A percentile compares a stretch with the other conserved stretches of the same genome.
Evolutionary conservation across 176 grass and related monocot species (phyloP).

Genomic region (Carex cristatella): DNA sequence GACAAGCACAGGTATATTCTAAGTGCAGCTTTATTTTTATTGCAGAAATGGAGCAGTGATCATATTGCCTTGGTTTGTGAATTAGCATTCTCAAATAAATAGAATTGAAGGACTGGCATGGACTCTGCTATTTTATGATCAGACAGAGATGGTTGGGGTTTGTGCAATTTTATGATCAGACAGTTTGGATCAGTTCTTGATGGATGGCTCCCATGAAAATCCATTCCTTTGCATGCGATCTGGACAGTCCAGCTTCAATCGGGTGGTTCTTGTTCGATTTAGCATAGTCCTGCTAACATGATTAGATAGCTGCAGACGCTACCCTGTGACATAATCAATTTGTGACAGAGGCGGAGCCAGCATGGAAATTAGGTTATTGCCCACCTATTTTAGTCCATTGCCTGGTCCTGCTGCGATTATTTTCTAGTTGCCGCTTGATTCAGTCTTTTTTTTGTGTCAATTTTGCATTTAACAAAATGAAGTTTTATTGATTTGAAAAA

Average conservation of each 20-base stretch:
- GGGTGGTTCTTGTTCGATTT: too few species aligned
- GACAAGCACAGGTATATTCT: background rate
- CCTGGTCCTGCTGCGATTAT: too few species aligned
- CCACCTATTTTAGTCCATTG: too few species aligned
- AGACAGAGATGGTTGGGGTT: background rate
- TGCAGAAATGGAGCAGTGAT: conserved; percentile 96
- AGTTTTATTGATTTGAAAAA: too few species aligned
- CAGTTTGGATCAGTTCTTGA: background rate
- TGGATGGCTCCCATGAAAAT: background rate
- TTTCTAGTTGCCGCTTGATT: too few species aligned
- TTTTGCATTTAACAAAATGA: too few species aligned
- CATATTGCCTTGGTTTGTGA: conserved; percentile 77
- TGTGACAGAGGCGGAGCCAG: too few species aligned
- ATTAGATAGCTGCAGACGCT: background rate
- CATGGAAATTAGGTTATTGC: too few species aligned
- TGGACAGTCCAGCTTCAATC: too few species aligned
- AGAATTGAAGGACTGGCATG: background rate
- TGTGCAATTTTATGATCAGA: background rate
- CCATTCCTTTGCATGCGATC: too few species aligned
- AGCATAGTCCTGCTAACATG: background rate
- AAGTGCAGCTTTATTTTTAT: conserved; percentile 5
- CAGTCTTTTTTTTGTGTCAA: too few species aligned
- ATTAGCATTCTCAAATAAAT: conserved; percentile 53
- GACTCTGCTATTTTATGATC: background rate
- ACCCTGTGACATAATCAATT: background rate